These are phyloP conservation scores for Gossypium gossypioides DNA, from an alignment of 441 rosid genomes.

Conservation along the genomic window DNA sequence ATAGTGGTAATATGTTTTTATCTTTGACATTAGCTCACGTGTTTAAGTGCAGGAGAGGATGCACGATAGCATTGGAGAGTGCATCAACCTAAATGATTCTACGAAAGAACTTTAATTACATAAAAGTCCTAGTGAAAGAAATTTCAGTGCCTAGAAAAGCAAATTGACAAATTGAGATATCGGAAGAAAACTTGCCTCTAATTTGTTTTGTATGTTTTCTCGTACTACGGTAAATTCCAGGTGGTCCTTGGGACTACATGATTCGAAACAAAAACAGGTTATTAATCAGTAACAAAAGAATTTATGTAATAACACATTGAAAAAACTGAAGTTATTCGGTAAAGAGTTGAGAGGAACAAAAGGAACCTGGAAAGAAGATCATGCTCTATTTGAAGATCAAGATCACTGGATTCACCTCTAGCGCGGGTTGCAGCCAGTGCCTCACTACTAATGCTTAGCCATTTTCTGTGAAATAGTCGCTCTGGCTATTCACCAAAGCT, in stretches of 20 bases:
- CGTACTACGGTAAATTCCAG: constrained; percentile 86
- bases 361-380: constrained; percentile 72
- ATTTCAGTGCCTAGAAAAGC: background rate
- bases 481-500: constrained; percentile 75
- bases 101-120: background rate
- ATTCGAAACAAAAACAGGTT: constrained; percentile 7
- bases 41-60: background rate
- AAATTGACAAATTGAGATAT: background rate
- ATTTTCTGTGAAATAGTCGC: constrained; percentile 76
- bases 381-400: constrained; percentile 69
- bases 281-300: background rate
- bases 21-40: background rate
- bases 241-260: constrained; percentile 71
- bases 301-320: background rate
- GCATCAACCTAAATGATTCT: background rate
- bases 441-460: constrained; percentile 66
- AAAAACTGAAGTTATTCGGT: background rate
- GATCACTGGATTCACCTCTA: constrained; percentile 49
- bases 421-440: constrained; percentile 94
- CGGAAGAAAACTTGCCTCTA: constrained; percentile 48
- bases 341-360: constrained; percentile 7
- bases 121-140: background rate
- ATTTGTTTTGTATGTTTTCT: constrained; percentile 65
- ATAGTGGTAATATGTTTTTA: background rate
- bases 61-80: background rate